Base-by-base conservation (phyloP, 495 filamentous ascomycete species). In the Xylaria longipes region DNA sequence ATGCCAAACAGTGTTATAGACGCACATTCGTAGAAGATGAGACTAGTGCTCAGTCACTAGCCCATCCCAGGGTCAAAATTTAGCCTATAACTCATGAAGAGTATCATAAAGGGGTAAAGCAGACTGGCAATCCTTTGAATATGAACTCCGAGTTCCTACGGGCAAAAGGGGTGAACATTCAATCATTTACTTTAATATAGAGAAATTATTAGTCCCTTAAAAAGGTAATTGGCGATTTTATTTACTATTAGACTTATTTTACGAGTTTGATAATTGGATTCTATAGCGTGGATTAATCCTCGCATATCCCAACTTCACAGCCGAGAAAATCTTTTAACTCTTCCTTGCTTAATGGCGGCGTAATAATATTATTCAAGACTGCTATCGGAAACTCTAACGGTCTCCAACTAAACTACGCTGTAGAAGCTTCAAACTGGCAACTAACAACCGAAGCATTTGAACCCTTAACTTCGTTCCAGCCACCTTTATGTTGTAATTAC, bases 141-240 rank as follows among this genome's bases (percentile, higher is more conserved):
- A 22, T 52, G 7, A 12, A 52, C 9, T 1, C 48, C n/a, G 48
- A 52, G 48, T 3, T 52, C 22, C 27, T 52, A 22, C 48, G 48
- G 22, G n/a, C 1, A 22, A 22, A 14, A 25, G 48, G 48, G 48
- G 48, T 52, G 9, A 2, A 52, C 48, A 27, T 52, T 22, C 48
- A 8, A 52, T 52, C 48, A 52, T 27, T 52, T 52, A 52, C 48
- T 12, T 52, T 52, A 27, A 52, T 52, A n/a, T 52, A 52, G 48
- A 27, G 48, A 52, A 2, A 9, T 52, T 1, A 48, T 48, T 12
- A 22, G 35, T 37, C 35, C 35, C 8, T 37, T 8, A 8, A 37
- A 8, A 37, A 37, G 35, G 35, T 8, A 37, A 37, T 37, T 37
- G 8, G 3, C 35, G 35, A 37, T 37, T 37, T 37, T 3, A 25